Conservation (phyloP, 2,329 filamentous ascomycete species). For the Fusarium xyrophilum region DNA sequence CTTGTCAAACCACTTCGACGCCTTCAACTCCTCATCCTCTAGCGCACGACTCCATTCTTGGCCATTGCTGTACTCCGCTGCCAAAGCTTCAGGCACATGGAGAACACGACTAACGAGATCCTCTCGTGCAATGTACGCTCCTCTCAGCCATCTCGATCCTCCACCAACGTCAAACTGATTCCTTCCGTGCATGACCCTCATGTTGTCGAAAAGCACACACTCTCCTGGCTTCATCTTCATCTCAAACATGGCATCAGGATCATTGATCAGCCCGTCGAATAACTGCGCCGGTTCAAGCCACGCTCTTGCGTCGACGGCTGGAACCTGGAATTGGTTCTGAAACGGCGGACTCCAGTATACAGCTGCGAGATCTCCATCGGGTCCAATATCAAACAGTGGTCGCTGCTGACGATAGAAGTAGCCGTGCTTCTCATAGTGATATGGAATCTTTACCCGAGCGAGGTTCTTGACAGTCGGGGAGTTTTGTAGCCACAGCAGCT, state of each 20-base stretch:
- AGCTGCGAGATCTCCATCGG: slow-evolving; percentile 37
- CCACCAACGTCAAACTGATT: slow-evolving; percentile 71
- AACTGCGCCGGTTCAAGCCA: slow-evolving; percentile 59
- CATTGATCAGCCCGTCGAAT: slow-evolving; percentile 68
- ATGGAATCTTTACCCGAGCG: slow-evolving; percentile 57
- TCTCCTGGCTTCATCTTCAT: slow-evolving; percentile 79
- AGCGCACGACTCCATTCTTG: slow-evolving; percentile 37
- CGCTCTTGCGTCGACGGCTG: slow-evolving; percentile 31
- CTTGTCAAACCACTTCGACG: slow-evolving; percentile 41
- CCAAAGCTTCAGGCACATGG: slow-evolving; percentile 42
- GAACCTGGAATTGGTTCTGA: slow-evolving; percentile 61
- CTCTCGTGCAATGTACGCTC: slow-evolving; percentile 75
- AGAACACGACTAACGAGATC: slow-evolving; percentile 51
- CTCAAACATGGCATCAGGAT: slow-evolving; percentile 67
- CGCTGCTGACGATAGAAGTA: slow-evolving; percentile 67
- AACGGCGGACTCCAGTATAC: slow-evolving; percentile 79
- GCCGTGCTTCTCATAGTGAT: slow-evolving; percentile 72
- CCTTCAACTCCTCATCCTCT: slow-evolving; percentile 39
- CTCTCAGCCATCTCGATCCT: slow-evolving; percentile 82
- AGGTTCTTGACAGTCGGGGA: slow-evolving; percentile 48
- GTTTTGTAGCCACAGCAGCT: slow-evolving; percentile 44
- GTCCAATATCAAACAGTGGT: slow-evolving; percentile 56
- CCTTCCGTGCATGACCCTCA: slow-evolving; percentile 83
- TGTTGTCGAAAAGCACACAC: slow-evolving; percentile 93
- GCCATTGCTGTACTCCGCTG: slow-evolving; percentile 35